Base-by-base conservation (phyloP, 2,329 filamentous ascomycete genomes). In the Lasiodiplodia citricola region DNA sequence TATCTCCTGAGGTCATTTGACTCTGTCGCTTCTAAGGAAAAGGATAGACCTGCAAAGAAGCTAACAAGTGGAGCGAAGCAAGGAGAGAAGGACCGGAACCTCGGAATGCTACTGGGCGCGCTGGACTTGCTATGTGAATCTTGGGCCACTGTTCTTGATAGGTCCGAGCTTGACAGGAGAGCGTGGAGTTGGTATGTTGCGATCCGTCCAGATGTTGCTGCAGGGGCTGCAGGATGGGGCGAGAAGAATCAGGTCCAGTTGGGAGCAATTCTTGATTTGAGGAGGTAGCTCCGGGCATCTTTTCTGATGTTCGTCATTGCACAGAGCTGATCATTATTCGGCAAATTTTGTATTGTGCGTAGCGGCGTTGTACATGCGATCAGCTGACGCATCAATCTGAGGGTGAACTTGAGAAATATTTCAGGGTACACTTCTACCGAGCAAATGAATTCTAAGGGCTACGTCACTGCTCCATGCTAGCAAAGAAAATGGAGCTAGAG, bases 141-240 rank as follows among this genome's bases (percentile, higher is more conserved):
- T 70, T 97, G 93, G 94, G 84, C 86, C 0, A 80, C 83, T n/a
- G 85, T 88, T 37, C 77, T 96, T 41, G 84, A 80, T 31, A 80
- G 81, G 4, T 83, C 86, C 18, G 92, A 97, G 74, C 82, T 97
- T 65, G 92, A 97, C 76, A 85, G 86, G 70, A 87, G 89, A 69
- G 92, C 92, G 21, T 96, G 93, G 92, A 83, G 83, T 13, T 97
- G 93, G 93, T 97, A 97, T 79, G 83, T 91, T 1, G 85, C 87
- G 25, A 88, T 94, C 23, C 84, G 94, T 71, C 93, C 93, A 0
- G 90, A 92, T 23, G 91, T 97, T 2, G 89, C 92, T 69, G 81
- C 85, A 68, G 94, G 93, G 0, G 87, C 88, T 58, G 87, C 88
- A 23, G 93, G 94, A 1, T 97, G 93, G 93, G 93, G 93, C 35